A percentile compares a stretch with the other conserved stretches of the same genome.
Conservation (phyloP, 331 rosid species). For the Cydonia oblonga region DNA sequence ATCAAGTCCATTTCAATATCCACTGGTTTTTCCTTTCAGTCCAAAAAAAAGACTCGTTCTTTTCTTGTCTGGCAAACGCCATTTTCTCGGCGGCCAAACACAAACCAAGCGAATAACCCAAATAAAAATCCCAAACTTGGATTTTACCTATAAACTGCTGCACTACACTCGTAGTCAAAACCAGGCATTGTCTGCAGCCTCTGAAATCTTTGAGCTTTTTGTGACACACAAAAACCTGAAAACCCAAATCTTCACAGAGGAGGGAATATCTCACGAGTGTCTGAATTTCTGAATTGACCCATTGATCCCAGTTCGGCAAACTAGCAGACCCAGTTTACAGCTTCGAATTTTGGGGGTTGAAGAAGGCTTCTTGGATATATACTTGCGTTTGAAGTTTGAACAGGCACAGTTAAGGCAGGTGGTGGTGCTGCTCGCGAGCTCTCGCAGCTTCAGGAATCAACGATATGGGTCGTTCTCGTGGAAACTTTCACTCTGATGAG, state of each 20-base stretch:
- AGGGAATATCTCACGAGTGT: constrained; percentile 5
- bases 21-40: no score
- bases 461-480: constrained; percentile 97
- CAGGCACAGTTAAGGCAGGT: background rate
- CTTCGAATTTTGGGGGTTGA: constrained; percentile 17
- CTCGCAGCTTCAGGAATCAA: constrained; percentile 18
- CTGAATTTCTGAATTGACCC: constrained; percentile 5
- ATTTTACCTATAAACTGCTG: no score
- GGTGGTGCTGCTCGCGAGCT: constrained; percentile 9
- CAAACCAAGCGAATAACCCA: no score
- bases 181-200: background rate
- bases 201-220: background rate
- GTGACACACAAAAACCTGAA: background rate
- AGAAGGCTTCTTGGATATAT: background rate
- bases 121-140: no score
- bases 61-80: no score
- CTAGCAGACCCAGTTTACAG: background rate
- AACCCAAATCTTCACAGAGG: background rate
- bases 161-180: no score
- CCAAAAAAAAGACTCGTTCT: no score
- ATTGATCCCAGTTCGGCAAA: constrained; percentile 4
- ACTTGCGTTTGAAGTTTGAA: background rate
- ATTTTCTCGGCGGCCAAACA: no score
- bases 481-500: constrained; percentile 70
- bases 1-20: no score